Base-by-base conservation (phyloP, 2,329 filamentous ascomycete species). In the Hypoxylon sp. region DNA sequence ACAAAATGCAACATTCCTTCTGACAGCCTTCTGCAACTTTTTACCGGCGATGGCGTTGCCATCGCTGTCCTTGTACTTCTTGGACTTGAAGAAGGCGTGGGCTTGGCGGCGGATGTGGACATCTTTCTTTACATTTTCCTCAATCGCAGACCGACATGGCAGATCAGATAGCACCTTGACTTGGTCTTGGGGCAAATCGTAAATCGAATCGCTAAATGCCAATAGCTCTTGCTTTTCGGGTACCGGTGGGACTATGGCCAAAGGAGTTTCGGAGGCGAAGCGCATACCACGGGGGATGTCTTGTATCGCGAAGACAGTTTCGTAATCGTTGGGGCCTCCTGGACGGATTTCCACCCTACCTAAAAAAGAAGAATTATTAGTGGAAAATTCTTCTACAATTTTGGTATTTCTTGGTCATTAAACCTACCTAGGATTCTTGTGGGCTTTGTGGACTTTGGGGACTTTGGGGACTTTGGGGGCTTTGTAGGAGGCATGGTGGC, bases 271-370 rank as follows among this genome's bases (percentile, higher is more conserved):
- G 11, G 53, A 36, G 20, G 43, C 36, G 11, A 63, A 27, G 25
- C 55, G 51, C 8, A 59, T 56, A 26, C 60, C 60, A 20, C 47
- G 54, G 16, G 34, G 38, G 21, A 63, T 61, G 17, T 56, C 25
- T n/a, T 7, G 17, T 5, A 20, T 51, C 11, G 60, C 58, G 27
- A 60, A 61, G 11, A 60, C 48, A 5, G 36, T 43, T 21, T 54
- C 51, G n/a, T 37, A 23, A 8, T 45, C 44, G 8, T 17, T 12
- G 7, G 51, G 27, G n/a, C 9, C 37, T 16, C 44, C 7, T 3
- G 23, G 40, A 13, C 55, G 57, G 15, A 53, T n/a, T n/a, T n/a
- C n/a, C n/a, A n/a, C n/a, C n/a, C n/a, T n/a, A n/a, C n/a, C n/a
- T n/a, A n/a, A n/a, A n/a, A n/a, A n/a, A n/a, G n/a, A n/a, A n/a